Percentiles rank a stretch among this genome's conserved stretches.
Conservation (phyloP, 441 rosid genomes). For the Viola pubescens region DNA sequence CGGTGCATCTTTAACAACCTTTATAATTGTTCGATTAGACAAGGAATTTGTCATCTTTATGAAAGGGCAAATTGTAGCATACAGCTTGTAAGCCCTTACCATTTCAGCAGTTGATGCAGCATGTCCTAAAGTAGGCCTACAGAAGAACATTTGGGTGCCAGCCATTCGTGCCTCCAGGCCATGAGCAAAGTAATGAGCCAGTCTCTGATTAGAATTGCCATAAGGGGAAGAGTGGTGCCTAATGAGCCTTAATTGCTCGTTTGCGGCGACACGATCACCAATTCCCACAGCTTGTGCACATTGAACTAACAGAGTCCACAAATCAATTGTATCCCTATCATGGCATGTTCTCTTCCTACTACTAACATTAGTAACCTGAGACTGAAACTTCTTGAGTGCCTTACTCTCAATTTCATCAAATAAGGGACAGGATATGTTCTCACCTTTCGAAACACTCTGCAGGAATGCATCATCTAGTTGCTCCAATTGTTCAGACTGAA, state of each 20-base stretch:
- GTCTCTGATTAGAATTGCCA: constrained; percentile 66
- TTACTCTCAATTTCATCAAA: constrained; percentile 9
- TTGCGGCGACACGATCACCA: constrained; percentile 55
- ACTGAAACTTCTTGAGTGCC: constrained; percentile 10
- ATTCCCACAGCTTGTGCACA: constrained; percentile 79
- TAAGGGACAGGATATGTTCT: constrained; percentile 4
- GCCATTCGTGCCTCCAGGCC: constrained; percentile 74
- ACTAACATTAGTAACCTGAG: constrained; percentile 34
- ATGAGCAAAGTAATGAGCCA: constrained; percentile 60
- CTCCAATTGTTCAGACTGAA: constrained; percentile 37
- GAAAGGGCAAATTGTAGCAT: constrained; percentile 54
- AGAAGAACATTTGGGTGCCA: constrained; percentile 42
- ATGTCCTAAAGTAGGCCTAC: constrained; percentile 21
- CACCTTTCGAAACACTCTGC: constrained; percentile 29
- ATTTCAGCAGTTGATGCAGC: constrained; percentile 53
- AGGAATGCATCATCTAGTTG: constrained; percentile 62
- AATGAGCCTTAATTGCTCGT: constrained; percentile 59
- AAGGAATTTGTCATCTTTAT: constrained; percentile 56
- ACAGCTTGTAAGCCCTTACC: constrained; percentile 52
- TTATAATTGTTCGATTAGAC: constrained; percentile 48
- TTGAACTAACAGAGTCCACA: constrained; percentile 53
- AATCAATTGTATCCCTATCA: constrained; percentile 52
- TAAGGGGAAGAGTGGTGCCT: constrained; percentile 48
- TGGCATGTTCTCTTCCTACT: constrained; percentile 26
- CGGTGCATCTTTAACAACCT: constrained; percentile 42